Evolutionary conservation across 805 yeast genomes (phyloP), one percentile per base, ranked within the genome.

Genomic region (Saccharomycopsis lassenensis): DNA sequence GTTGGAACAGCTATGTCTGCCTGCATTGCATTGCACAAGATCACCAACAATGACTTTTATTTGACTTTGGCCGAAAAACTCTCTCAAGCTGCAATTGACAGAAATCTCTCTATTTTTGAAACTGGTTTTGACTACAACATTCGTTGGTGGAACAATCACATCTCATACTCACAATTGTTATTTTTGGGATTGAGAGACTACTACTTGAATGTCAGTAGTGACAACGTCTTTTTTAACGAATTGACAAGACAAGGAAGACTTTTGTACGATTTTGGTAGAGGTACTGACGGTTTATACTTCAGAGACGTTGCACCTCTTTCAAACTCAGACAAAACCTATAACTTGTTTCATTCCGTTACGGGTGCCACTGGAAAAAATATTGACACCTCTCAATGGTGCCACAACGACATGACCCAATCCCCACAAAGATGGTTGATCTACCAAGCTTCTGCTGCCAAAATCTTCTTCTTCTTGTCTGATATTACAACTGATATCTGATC

Each of bases 111-210:
- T 21, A 59, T 77, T 40, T 77, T 71, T 46, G 79, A 77, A 53
- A 65, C 84, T 46, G 85, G 77, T 51, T 55, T 50, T 36, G 72
- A 73, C 40, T 56, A 40, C 21, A 67, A 63, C 35, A 54, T 59
- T 49, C 58, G 85, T 36, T 75, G 67, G 56, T 77, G 80, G 73
- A 64, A 78, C 46, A 84, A 76, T 48, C 58, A 71, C 10, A 65
- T 77, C 1, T 73, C 70, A 55, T 77, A 76, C 51, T 65, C 71
- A 37, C 85, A 77, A 51, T 60, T 77, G 45, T 56, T 77, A 33
- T 61, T 75, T 28, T 84, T 75, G 52, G 85, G 85, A 0, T 58
- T 76, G 33, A 79, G 81, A 4, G 84, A 77, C 51, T 77, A 72
- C 52, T 50, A 73, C 47, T 47, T 58, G 46, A 48, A 60, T 2